Base-by-base conservation (phyloP, 2,329 filamentous ascomycete species). In the Apiospora hydei region DNA sequence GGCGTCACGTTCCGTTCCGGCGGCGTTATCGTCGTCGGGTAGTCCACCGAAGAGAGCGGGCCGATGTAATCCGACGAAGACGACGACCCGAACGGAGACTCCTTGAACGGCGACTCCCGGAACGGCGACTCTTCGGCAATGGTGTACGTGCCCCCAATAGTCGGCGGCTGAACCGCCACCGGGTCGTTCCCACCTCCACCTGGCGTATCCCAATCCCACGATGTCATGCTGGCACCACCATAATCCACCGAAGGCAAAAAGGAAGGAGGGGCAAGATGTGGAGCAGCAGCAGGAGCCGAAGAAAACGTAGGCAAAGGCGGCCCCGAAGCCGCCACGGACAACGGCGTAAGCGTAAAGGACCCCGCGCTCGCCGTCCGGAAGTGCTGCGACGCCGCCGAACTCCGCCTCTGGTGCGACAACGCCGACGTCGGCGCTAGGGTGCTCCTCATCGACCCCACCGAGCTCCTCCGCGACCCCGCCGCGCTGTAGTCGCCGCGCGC, bases 61-160 rank as follows among this genome's bases (percentile, higher is more conserved):
- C 41, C 41, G 10, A 43, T 43, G 14, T 57, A 57, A 14, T 57
- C 26, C 11, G 51, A 57, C 24, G 51, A 57, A 14, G 51, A 57
- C 30, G 24, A 34, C 10, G 57, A 64, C 7, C 30, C 30, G 18
- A 64, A 64, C 57, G 57, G 57, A 26, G 67, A 49, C 43, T 69
- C 67, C 44, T 69, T 44, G 16, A 38, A 38, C 34, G 34, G 34
- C 5, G 34, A 38, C 34, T 38, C 34, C 34, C 34, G 34, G 34
- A 38, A 38, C 57, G 57, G 57, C 44, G 67, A 49, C 43, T 69
- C 67, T 26, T 69, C 67, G 16, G 44, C 67, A 16, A 69, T 49
- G 0, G 67, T 69, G 16, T 69, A 69, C 24, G 44, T 69, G 16
- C 46, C 21, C 4, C 57, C 57, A n/a, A 21, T n/a, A 13, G n/a